Base-by-base conservation (phyloP, 2,329 filamentous ascomycete species). In the Penicillium oxalicum region DNA sequence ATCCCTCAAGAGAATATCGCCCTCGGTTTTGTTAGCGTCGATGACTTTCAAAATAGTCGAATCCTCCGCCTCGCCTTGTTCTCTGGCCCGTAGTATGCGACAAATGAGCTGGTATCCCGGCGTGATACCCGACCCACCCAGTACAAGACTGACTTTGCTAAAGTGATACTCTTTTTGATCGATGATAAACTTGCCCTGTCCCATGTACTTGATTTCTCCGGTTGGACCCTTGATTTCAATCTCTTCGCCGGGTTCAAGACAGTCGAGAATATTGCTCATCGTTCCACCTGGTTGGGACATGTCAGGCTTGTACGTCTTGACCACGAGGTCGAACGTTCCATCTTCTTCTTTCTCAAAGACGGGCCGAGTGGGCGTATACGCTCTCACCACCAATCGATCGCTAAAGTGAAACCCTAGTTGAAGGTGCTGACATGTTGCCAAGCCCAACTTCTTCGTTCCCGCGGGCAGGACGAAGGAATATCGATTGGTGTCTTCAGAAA, bases 291-390 rank as follows among this genome's bases (percentile, higher is more conserved):
- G 76, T 52, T 78, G 74, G 2, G 64, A 61, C 0, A 64, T 52
- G 34, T 64, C 69, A 0, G 77, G 75, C 47, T 74, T 76, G 56
- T 80, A 79, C 0, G 75, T 78, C 54, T 80, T 78, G 34, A 78
- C 67, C 0, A 72, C 70, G 2, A 78, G 65, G 13, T 78, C 67
- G 53, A 78, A 78, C 0, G 70, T 75, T 4, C 72, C 72, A 40
- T 71, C 62, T 24, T 70, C 66, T 43, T 74, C 64, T 5, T 41
- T 45, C 9, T 60, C 58, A 0, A 73, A 59, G 4, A 77, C 54
- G 0, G 77, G 77, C 9, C 70, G 61, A 0, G 72, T 76, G 0
- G 77, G 77, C 0, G 77, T 78, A 56, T 79, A 80, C 0, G 68
- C 67, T 1, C 77, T 70, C 9, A 77, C 68, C 9, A 79, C 65